Base-by-base conservation (phyloP, 441 rosid genomes). In the Erysimum cheiri region DNA sequence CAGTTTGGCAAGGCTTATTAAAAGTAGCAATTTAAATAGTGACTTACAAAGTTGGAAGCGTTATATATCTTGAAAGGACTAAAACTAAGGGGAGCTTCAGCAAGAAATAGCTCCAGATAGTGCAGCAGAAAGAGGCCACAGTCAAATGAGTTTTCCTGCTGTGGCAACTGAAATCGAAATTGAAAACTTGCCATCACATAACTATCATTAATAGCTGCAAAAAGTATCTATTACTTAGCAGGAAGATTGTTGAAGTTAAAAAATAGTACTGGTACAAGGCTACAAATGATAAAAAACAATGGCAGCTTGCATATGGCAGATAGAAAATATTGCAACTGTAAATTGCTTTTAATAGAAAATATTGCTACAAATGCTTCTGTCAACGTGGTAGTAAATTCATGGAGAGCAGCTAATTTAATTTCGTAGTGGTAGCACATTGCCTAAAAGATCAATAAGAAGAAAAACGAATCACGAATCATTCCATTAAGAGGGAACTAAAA, bases 61-160 rank as follows among this genome's bases (percentile, higher is more conserved):
- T 79, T 76, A 68, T 83, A 77, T 74, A 87, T 80, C 68, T 77
- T 81, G 81, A 84, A 82, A 17, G 88, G 90, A 74, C 60, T 85
- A 67, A 87, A 84, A 68, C 72, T 76, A 41, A 24, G 43, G 66
- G 92, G 92, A 71, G 88, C 92, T 60, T 87, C 85, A 44, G 80
- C 80, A 63, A 87, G 79, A 80, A 87, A 87, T 65, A 81, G 81
- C 85, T 87, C 92, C 67, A 87, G 78, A 76, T 87, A 85, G 72
- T 87, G 92, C 31, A 87, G 85, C 76, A 87, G 81, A 78, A 87
- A 87, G 60, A 87, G 77, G 71, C 92, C 90, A 32, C 92, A 87
- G 69, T 87, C 92, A 75, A 55, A 87, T 37, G 83, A 85, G 77
- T 87, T 87, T 58, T 87, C 89, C 80, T 87, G 92, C 80, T 87